These are phyloP conservation scores for Myxozyma vanderwaltii DNA, from an alignment of 805 yeast genomes.

Conservation along the genomic window DNA sequence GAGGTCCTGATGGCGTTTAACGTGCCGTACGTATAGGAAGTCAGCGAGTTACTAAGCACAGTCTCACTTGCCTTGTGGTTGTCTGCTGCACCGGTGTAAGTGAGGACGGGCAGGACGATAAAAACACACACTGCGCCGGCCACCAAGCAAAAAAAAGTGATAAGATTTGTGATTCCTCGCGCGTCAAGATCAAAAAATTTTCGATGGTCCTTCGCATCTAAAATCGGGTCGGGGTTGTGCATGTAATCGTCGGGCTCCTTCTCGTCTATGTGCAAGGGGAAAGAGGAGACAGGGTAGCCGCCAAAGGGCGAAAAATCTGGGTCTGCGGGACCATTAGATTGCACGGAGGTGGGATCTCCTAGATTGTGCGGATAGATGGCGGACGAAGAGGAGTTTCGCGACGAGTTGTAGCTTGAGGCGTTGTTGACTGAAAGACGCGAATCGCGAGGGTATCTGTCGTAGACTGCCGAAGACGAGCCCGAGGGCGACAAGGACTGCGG, in stretches of 20 bases:
- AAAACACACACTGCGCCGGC: constrained; percentile 69
- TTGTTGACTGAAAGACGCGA: constrained; percentile 1
- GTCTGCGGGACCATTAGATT: constrained; percentile 35
- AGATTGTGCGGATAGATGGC: constrained; percentile 22
- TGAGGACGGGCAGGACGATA: constrained; percentile 77
- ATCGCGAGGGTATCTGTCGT: constrained; percentile 8
- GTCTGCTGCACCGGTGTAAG: constrained; percentile 62
- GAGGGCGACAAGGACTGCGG: constrained; percentile 16
- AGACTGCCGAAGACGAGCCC: constrained; percentile 17
- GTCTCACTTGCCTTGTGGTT: neutral
- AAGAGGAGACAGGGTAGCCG: constrained; percentile 90
- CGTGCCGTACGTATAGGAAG: constrained; percentile 59
- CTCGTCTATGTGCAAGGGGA: constrained; percentile 88
- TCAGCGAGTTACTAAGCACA: constrained; percentile 26
- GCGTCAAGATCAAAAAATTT: constrained; percentile 43
- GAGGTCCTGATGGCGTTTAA: constrained; percentile 60
- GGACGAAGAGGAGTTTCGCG: constrained; percentile 21
- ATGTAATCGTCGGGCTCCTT: constrained; percentile 93
- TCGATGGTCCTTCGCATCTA: constrained; percentile 78
- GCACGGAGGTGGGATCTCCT: constrained; percentile 28
- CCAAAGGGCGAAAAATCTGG: constrained; percentile 75
- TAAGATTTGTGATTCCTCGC: constrained; percentile 42
- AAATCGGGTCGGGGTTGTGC: constrained; percentile 95
- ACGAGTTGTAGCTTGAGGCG: constrained; percentile 7
- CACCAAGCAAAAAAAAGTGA: constrained; percentile 53